phyloP scores from a whole-genome alignment of 108 stramenopile species.

The Pseudonitzschia delicatissima region DNA sequence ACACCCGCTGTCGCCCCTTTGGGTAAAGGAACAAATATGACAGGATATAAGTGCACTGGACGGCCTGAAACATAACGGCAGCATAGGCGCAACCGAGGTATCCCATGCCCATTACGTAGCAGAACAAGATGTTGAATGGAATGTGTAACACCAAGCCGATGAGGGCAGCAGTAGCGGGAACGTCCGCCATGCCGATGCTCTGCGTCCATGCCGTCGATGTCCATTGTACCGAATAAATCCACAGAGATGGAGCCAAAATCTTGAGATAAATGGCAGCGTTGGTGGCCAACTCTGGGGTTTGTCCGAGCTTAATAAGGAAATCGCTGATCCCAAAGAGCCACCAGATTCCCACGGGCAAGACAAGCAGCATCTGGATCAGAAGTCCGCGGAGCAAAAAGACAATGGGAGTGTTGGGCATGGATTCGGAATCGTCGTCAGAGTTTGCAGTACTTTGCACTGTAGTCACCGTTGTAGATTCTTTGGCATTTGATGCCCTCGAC shows the following conservation, averaged over 20 bases:
- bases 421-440: neutral
- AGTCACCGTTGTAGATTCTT: neutral
- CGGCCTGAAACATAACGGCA: constrained; percentile 39
- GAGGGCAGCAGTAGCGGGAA: constrained; percentile 42
- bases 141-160: constrained; percentile 48
- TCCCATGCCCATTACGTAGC: constrained; percentile 44
- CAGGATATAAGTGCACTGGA: constrained; percentile 42
- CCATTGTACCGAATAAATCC: constrained; percentile 52
- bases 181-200: constrained; percentile 48
- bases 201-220: constrained; percentile 61
- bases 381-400: constrained; percentile 51
- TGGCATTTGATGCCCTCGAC: constrained; percentile 2
- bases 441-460: neutral
- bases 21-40: constrained; percentile 26
- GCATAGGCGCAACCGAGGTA: constrained; percentile 59
- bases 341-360: constrained; percentile 48
- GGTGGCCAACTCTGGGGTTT: constrained; percentile 35
- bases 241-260: constrained; percentile 44
- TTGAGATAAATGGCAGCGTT: constrained; percentile 48
- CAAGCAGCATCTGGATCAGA: constrained; percentile 45
- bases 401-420: constrained; percentile 31
- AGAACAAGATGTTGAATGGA: constrained; percentile 58
- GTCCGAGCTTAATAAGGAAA: constrained; percentile 47
- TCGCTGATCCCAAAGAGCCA: constrained; percentile 52
- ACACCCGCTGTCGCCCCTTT: constrained; percentile 27